These are phyloP conservation scores for Hericium erinaceus DNA, from an alignment of 768 basidiomycete species.

Conservation along the genomic window DNA sequence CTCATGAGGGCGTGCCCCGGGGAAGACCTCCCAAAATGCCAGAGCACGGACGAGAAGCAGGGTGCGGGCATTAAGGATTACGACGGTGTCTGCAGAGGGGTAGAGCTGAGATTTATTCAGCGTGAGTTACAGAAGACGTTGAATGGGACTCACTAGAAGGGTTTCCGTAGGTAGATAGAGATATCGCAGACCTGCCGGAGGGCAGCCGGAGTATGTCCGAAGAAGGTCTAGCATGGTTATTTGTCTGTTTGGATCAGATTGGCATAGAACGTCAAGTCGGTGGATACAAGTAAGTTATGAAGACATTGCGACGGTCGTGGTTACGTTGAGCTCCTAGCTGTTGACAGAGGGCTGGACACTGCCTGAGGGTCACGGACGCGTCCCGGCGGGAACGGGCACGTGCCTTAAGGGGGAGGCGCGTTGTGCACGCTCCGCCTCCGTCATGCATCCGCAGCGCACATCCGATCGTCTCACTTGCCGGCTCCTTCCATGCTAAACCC, in stretches of 20 bases:
- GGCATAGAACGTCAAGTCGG: too few species aligned
- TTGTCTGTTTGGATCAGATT: too few species aligned
- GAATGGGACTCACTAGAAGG: conserved; percentile 43
- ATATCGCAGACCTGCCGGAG: conserved; percentile 45
- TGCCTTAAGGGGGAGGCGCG: neutral
- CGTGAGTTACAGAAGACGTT: neutral
- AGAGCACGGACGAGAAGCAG: conserved; percentile 61
- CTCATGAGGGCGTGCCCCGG: conserved; percentile 35
- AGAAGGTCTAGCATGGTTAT: conserved; percentile 39
- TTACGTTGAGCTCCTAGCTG: too few species aligned
- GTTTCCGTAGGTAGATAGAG: conserved; percentile 46
- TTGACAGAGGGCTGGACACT: too few species aligned
- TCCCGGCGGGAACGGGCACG: neutral
- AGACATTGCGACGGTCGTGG: too few species aligned
- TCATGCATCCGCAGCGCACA: conserved; percentile 1
- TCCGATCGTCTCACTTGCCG: neutral
- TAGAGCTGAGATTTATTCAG: conserved; percentile 43
- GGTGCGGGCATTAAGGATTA: conserved; percentile 62
- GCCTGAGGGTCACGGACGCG: neutral
- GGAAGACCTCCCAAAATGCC: conserved; percentile 76
- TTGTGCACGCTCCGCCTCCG: neutral
- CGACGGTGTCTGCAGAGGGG: conserved; percentile 58
- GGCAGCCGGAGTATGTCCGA: conserved; percentile 39
- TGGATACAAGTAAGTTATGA: neutral
- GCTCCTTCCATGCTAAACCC: too few species aligned